These are phyloP conservation scores for Malassezia japonica DNA, from an alignment of 1,284 basidiomycete species.

Conservation along the genomic window DNA sequence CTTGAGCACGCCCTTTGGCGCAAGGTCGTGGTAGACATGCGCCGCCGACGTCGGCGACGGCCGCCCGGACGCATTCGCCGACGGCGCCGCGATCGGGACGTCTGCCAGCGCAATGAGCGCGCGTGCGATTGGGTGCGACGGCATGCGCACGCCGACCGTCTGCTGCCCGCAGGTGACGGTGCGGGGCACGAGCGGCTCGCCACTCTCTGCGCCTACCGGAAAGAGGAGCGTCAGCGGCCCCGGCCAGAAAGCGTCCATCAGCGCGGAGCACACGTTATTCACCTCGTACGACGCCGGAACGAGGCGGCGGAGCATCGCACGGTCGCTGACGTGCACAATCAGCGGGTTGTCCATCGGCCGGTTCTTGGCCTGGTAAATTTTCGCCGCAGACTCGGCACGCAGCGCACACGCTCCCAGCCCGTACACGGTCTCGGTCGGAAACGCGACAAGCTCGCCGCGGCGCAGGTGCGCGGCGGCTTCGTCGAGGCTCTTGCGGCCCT, in stretches of 20 bases:
- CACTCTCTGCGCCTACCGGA: conserved; percentile 51
- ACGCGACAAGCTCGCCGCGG: conserved; percentile 58
- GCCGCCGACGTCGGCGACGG: conserved; percentile 85
- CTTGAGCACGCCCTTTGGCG: conserved; percentile 51
- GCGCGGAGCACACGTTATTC: conserved; percentile 18
- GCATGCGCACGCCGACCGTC: conserved; percentile 87
- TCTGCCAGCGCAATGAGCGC: conserved; percentile 71
- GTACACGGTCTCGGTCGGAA: conserved; percentile 97
- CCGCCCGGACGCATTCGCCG: conserved; percentile 85
- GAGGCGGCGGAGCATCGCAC: conserved; percentile 62
- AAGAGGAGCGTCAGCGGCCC: conserved; percentile 87
- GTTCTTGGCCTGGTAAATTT: conserved; percentile 85
- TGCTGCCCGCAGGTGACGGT: conserved; percentile 61
- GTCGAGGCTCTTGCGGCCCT: conserved; percentile 25
- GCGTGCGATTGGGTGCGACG: conserved; percentile 80
- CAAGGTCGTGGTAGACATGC: conserved; percentile 73
- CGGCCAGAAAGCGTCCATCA: conserved; percentile 80
- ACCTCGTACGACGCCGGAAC: conserved; percentile 45
- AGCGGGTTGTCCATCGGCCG: conserved; percentile 91
- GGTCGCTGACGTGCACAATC: conserved; percentile 88
- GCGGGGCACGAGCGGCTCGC: conserved; percentile 22
- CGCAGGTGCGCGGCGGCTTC: conserved; percentile 38
- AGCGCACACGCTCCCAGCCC: conserved; percentile 83
- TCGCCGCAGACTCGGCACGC: conserved; percentile 52
- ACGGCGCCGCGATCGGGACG: conserved; percentile 81